A percentile compares a stretch with the other conserved stretches of the same genome.
Evolutionary conservation across 139 green algal genomes (phyloP).

Genomic region (Chlorella sp.): DNA sequence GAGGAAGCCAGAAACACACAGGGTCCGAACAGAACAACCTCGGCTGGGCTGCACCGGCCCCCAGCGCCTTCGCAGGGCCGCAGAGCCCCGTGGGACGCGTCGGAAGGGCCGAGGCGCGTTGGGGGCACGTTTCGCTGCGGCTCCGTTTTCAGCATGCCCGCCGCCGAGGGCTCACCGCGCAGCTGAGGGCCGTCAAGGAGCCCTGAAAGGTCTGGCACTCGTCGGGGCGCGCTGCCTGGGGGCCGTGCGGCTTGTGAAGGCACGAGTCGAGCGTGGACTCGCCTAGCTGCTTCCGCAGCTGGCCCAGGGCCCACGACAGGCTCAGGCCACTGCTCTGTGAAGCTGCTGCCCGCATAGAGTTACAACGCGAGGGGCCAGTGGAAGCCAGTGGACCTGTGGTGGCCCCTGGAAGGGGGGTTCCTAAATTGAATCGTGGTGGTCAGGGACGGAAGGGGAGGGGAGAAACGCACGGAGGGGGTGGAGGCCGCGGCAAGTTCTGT

Average conservation of each 20-base stretch:
- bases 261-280: background rate
- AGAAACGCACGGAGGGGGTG: too few species aligned
- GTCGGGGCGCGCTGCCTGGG: background rate
- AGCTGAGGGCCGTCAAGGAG: background rate
- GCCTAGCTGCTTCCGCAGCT: slow-evolving; percentile 21
- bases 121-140: too few species aligned
- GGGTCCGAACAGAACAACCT: too few species aligned
- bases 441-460: too few species aligned
- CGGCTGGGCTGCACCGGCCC: too few species aligned
- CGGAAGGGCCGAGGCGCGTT: too few species aligned
- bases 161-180: background rate
- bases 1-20: background rate
- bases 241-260: background rate
- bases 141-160: background rate
- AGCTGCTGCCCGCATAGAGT: background rate
- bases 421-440: too few species aligned
- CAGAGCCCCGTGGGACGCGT: too few species aligned
- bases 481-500: too few species aligned
- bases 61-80: too few species aligned
- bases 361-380: background rate
- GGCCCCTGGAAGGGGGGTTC: background rate
- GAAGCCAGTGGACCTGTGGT: too few species aligned
- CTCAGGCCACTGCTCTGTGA: background rate
- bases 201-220: background rate
- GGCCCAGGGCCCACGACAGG: slow-evolving; percentile 8